Base-by-base conservation (phyloP, 352 stramenopile species). In the Sclerospora graminicola region DNA sequence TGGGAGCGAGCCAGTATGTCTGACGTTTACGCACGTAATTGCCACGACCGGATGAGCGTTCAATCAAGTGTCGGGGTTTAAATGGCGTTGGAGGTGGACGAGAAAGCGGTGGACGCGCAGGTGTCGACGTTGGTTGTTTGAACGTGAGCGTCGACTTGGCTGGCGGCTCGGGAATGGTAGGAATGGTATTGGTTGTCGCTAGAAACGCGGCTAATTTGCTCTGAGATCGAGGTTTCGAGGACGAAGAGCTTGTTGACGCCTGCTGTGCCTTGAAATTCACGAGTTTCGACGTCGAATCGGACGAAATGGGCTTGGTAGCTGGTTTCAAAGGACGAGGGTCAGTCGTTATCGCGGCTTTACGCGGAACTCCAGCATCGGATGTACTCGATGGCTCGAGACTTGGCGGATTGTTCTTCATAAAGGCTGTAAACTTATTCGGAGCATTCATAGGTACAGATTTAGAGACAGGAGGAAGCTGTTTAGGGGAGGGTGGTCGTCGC, bases 131-230 rank as follows among this genome's bases (percentile, higher is more conserved):
- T 27, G 38, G 33, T 31, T 3, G 21, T n/a, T n/a, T n/a, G n/a
- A n/a, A n/a, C 21, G 19, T 40, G 21, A 77, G 33, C 6, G 56
- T 59, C 27, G 62, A 47, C 38, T 67, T 66, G 1, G 54, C 3
- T 26, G 21, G 21, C 6, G 21, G 21, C 3, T 26, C 21, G 21
- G 3, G 21, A 31, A 51, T 54, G 0, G 51, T 54, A 6, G 54
- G 37, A 26, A 51, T 36, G 6, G 62, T 38, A 24, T 70, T 78
- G 2, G 75, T 89, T 13, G 51, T 65, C 13, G 77, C 73, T 4
- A 94, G 48, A 46, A 94, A 94, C 15, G 73, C 73, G 4, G 74
- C 68, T 34, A 94, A 57, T 42, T 94, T 94, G 48, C 57, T 85
- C 54, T 84, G 69, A 4, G 76, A 80, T 0, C 77, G 64, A 26